Evolutionary conservation across 2,329 filamentous ascomycete genomes (phyloP), one percentile per base, ranked within the genome.

Genomic region (Fusarium torreyae): DNA sequence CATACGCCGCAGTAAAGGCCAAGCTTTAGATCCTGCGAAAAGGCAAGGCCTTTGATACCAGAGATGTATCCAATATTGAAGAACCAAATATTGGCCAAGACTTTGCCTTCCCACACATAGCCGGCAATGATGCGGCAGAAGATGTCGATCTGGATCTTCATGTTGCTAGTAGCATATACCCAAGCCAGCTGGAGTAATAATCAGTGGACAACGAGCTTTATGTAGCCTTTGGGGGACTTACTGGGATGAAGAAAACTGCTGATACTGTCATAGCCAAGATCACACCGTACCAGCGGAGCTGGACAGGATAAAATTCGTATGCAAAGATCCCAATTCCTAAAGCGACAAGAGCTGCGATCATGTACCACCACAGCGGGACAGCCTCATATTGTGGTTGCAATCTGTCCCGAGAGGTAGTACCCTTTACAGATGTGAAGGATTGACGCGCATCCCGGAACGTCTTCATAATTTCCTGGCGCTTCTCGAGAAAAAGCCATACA

Each of bases 1-100:
- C 70, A 57, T 31, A 77, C 75, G 24, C 78, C 76, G 49, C 75
- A 77, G 67, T 83, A 82, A 6, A 82, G 76, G 1, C 81, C 84
- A 1, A 86, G 76, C 63, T 85, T 86, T 31, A 85, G 68, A 43
- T 85, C 83, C 57, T 80, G 77, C 0, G 80, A 78, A 64, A 83
- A 84, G 7, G 77, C 77, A 4, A 83, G 75, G 0, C 77, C 81
- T 56, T 84, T 82, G 53, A 79, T 78, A 43, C 79, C 78, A 3
- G 79, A 79, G 36, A 83, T 83, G 46, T 82, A 83, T 4, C 76
- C 79, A 36, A 78, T 54, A 40, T 80, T 75, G 36, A 78, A 79
- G 73, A 80, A 79, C 75, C 77, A 78, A 34, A 81, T 81, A 40
- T 81, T 81, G 48, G 72, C 78, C 34, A 79, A 73, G 1, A 81